phyloP scores from a whole-genome alignment of 1,284 basidiomycete genomes.

The Cutaneotrichosporon sp. region DNA sequence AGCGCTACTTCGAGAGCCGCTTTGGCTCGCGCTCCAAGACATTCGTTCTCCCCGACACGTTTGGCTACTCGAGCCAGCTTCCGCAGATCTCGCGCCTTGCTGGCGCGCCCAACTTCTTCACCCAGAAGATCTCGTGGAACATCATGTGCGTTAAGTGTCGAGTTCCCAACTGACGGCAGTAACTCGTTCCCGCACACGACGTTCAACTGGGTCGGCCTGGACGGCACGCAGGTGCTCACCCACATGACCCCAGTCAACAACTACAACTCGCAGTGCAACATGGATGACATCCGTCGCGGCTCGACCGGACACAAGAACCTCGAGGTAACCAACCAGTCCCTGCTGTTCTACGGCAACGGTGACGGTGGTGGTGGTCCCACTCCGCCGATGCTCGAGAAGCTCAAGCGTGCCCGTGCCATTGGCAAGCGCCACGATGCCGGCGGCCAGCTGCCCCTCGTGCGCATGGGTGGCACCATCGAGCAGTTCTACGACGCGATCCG shows the following conservation, averaged over 20 bases:
- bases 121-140: slow-evolving; percentile 74
- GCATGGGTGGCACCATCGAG: slow-evolving; percentile 81
- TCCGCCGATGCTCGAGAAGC: slow-evolving; percentile 84
- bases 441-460: slow-evolving; percentile 74
- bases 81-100: slow-evolving; percentile 84
- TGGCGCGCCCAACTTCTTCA: slow-evolving; percentile 95
- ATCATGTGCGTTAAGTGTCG: not conserved
- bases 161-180: slow-evolving; percentile 21
- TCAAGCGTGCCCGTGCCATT: slow-evolving; percentile 82
- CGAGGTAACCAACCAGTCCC: slow-evolving; percentile 68
- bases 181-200: slow-evolving; percentile 93
- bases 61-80: slow-evolving; percentile 83
- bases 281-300: slow-evolving; percentile 78
- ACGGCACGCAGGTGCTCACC: slow-evolving; percentile 64
- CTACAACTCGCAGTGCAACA: slow-evolving; percentile 53
- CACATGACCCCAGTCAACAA: slow-evolving; percentile 86
- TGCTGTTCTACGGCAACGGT: slow-evolving; percentile 91
- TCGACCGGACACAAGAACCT: slow-evolving; percentile 88
- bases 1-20: slow-evolving; percentile 79
- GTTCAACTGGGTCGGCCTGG: slow-evolving; percentile 97
- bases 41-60: slow-evolving; percentile 75
- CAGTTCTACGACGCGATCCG: slow-evolving; percentile 82
- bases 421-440: slow-evolving; percentile 65
- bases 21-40: slow-evolving; percentile 75
- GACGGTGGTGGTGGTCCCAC: slow-evolving; percentile 67